phyloP scores from a whole-genome alignment of 2,329 filamentous ascomycete species.

The Albophoma yamanashiensis region DNA sequence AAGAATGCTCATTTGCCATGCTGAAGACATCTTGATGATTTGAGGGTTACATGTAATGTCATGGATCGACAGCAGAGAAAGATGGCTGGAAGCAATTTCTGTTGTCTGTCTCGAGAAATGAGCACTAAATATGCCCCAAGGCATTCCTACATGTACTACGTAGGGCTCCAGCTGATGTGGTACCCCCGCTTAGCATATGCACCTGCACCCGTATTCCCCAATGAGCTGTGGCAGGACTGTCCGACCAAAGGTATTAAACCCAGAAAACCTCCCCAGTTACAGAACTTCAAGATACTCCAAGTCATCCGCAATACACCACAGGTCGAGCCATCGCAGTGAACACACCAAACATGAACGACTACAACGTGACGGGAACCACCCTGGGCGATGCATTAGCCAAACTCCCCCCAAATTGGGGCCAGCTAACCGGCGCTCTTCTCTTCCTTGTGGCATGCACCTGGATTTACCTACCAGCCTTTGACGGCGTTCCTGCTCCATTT shows the following conservation, averaged over 20 bases:
- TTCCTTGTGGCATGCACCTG: not conserved
- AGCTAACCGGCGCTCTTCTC: not conserved
- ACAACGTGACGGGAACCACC: not conserved
- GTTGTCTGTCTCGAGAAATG: not conserved
- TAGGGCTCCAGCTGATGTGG: not conserved
- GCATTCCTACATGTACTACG: not conserved
- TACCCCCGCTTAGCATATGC: not conserved
- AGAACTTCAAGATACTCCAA: not conserved
- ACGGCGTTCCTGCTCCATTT: constrained; percentile 1
- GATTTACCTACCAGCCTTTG: not conserved
- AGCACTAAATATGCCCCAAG: not conserved
- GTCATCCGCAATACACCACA: not conserved
- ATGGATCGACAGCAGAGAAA: not conserved
- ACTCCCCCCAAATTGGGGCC: not conserved
- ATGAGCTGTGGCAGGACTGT: not conserved
- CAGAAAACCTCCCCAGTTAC: not conserved
- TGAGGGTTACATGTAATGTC: not conserved
- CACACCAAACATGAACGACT: not conserved
- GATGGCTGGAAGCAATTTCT: too few relatives aligned
- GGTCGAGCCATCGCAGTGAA: not conserved
- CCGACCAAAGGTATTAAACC: not conserved
- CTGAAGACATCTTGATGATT: not conserved
- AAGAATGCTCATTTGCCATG: constrained; percentile 1
- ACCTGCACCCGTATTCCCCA: not conserved
- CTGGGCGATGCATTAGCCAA: not conserved